Conservation (phyloP, 257 asterid genomes). For the Solanum piurae region DNA sequence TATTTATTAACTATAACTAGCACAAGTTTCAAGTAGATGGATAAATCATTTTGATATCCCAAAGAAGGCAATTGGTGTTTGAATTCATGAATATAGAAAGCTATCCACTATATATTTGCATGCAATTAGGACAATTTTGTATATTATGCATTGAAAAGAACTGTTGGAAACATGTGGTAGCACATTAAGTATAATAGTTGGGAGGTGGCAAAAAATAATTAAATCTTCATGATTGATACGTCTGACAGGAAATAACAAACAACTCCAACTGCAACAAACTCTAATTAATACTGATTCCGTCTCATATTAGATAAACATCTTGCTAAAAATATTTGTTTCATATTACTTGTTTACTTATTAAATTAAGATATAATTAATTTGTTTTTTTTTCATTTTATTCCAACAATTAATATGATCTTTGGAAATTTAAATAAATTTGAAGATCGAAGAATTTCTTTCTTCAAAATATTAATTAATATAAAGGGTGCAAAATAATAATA, state of each 20-base stretch:
- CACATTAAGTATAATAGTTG: not conserved
- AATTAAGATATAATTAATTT: too few species aligned
- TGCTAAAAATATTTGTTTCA: too few species aligned
- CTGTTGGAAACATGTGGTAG: not conserved
- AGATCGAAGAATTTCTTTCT: too few species aligned
- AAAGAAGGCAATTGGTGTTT: not conserved
- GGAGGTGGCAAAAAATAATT: not conserved
- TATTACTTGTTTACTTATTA: too few species aligned
- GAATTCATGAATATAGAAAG: not conserved
- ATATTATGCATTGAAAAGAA: not conserved
- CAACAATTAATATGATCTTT: too few species aligned
- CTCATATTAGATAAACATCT: too few species aligned
- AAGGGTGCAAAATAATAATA: too few species aligned
- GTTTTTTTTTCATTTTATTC: too few species aligned
- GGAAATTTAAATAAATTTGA: too few species aligned
- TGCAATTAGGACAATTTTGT: not conserved
- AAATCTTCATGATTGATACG: conserved; percentile 22
- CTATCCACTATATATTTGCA: not conserved
- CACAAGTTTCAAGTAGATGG: not conserved
- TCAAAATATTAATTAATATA: too few species aligned
- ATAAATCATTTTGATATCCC: not conserved
- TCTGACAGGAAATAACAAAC: not conserved
- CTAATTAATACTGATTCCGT: too few species aligned
- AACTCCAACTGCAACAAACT: not conserved
- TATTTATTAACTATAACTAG: not conserved